phyloP scores from a whole-genome alignment of 1,139 yeast genomes.

The Nakaseomyces sp. region DNA sequence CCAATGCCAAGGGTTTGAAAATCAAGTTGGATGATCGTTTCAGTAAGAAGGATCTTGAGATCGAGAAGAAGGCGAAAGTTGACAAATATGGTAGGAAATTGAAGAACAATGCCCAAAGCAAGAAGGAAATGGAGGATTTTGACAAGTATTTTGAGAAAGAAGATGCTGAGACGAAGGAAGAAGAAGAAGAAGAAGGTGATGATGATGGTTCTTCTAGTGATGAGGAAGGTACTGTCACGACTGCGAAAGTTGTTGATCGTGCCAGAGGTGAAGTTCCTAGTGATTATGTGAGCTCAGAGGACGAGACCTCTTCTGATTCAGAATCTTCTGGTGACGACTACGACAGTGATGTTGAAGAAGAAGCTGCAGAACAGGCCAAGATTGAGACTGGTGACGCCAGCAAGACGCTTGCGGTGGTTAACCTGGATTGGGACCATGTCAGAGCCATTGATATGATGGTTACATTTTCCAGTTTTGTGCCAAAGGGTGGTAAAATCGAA shows the following conservation, averaged over 20 bases:
- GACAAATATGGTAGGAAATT: constrained; percentile 83
- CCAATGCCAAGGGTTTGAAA: constrained; percentile 60
- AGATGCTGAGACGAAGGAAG: constrained; percentile 21
- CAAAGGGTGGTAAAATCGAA: constrained; percentile 59
- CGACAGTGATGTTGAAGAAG: constrained; percentile 35
- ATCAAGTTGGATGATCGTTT: constrained; percentile 84
- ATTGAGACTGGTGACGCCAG: constrained; percentile 87
- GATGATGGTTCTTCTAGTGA: no score
- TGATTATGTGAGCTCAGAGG: constrained; percentile 34
- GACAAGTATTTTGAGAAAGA: constrained; percentile 49
- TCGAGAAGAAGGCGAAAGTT: constrained; percentile 50
- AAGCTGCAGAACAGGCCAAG: constrained; percentile 47
- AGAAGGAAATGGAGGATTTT: constrained; percentile 41
- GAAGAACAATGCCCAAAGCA: constrained; percentile 34
- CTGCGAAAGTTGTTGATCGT: constrained; percentile 38
- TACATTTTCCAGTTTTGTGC: constrained; percentile 80
- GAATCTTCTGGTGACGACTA: constrained; percentile 33
- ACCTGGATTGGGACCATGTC: constrained; percentile 95
- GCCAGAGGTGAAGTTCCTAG: constrained; percentile 61
- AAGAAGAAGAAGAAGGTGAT: constrained; percentile 21
- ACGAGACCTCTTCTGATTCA: constrained; percentile 37
- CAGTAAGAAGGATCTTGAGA: constrained; percentile 56
- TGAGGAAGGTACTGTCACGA: constrained; percentile 17
- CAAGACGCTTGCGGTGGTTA: constrained; percentile 76
- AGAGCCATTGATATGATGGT: constrained; percentile 83